phyloP scores from a whole-genome alignment of 768 basidiomycete genomes.

The Austroboletus festivus region DNA sequence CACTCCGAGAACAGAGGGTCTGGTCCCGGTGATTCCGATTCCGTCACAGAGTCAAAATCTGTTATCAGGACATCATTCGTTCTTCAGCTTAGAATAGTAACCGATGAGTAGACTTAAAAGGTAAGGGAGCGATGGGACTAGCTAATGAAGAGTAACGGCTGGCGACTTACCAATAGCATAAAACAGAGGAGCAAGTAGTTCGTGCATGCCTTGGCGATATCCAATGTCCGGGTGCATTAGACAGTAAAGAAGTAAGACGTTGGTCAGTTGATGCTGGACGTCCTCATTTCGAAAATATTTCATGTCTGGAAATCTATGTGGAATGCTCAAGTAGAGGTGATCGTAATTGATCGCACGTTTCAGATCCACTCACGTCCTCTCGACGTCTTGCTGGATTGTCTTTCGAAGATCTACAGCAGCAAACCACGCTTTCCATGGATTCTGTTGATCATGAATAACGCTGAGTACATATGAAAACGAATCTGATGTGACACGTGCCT shows the following conservation, averaged over 20 bases:
- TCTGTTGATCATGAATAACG: conserved; percentile 42
- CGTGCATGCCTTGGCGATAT: conserved; percentile 99
- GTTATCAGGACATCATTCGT: conserved; percentile 33
- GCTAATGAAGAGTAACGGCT: neutral
- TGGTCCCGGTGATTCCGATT: conserved; percentile 26
- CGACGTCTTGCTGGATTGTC: conserved; percentile 91
- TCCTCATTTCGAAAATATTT: conserved; percentile 77
- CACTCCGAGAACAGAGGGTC: conserved; percentile 50
- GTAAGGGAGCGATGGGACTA: conserved; percentile 5
- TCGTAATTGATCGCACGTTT: conserved; percentile 1
- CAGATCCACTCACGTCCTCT: conserved; percentile 74
- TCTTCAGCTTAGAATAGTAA: conserved; percentile 23
- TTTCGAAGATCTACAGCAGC: conserved; percentile 82
- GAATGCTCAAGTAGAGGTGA: neutral
- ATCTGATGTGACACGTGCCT: conserved; percentile 42
- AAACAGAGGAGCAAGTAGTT: conserved; percentile 85
- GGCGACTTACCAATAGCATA: conserved; percentile 46
- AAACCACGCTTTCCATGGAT: conserved; percentile 97
- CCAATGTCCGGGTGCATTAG: conserved; percentile 77
- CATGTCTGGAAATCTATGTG: conserved; percentile 92
- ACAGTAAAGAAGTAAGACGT: conserved; percentile 84
- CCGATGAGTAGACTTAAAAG: conserved; percentile 15
- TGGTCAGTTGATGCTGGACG: conserved; percentile 77
- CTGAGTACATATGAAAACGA: neutral
- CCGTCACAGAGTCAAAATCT: conserved; percentile 73